Conservation (phyloP, 768 basidiomycete species). For the Pluteus cervinus region DNA sequence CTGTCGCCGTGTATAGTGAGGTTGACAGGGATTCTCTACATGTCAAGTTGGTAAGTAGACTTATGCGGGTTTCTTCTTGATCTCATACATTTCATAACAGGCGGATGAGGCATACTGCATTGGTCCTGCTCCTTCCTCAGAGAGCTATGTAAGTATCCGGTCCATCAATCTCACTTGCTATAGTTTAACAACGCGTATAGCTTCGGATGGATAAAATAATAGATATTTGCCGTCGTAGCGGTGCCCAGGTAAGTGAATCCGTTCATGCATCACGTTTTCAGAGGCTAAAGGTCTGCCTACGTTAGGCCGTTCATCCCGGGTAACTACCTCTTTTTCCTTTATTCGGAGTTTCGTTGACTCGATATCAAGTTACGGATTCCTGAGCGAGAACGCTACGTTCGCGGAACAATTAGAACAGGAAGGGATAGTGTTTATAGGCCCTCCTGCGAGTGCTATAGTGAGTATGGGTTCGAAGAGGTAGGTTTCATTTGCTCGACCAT, state of each 20-base stretch:
- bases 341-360: neutral
- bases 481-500: constrained; percentile 7
- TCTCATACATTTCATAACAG: constrained; percentile 17
- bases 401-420: constrained; percentile 67
- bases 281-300: constrained; percentile 1
- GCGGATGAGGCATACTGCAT: constrained; percentile 92
- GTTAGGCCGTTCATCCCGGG: constrained; percentile 89
- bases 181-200: constrained; percentile 28
- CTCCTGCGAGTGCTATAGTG: constrained; percentile 79
- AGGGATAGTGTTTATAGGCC: constrained; percentile 88
- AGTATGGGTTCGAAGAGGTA: constrained; percentile 97
- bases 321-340: constrained; percentile 23
- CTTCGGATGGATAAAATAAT: constrained; percentile 86
- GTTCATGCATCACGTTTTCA: neutral
- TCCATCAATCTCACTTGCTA: neutral
- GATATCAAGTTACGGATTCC: constrained; percentile 66
- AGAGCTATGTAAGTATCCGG: constrained; percentile 72
- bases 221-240: constrained; percentile 71
- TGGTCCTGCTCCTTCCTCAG: constrained; percentile 82
- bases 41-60: constrained; percentile 60
- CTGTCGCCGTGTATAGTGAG: constrained; percentile 89
- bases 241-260: constrained; percentile 63
- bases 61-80: neutral
- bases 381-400: constrained; percentile 88
- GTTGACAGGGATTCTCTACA: constrained; percentile 79